These are phyloP conservation scores for Medicago ruthenica DNA, from an alignment of 306 rosid species.

Conservation along the genomic window DNA sequence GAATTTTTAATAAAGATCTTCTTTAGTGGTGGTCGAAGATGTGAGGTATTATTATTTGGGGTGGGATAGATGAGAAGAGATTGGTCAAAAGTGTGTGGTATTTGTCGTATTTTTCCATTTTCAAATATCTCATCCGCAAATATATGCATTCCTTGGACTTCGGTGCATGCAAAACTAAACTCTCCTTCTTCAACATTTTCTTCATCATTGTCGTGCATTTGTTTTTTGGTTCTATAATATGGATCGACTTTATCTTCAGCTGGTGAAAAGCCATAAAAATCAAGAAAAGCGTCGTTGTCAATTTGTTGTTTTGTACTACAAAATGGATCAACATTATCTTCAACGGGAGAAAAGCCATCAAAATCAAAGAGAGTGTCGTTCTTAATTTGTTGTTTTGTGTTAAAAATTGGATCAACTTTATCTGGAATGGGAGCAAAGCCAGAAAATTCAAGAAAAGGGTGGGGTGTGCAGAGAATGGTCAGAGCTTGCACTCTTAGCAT, in stretches of 20 bases:
- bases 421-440: background rate
- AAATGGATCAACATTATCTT: background rate
- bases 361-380: background rate
- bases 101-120: slow-evolving; percentile 62
- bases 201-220: background rate
- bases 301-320: background rate
- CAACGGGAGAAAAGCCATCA: background rate
- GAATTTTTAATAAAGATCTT: too few relatives aligned
- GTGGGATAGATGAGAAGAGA: too few relatives aligned
- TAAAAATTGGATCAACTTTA: background rate
- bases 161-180: background rate
- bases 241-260: background rate
- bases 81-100: too few relatives aligned
- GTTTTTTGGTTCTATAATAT: background rate
- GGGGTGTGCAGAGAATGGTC: background rate
- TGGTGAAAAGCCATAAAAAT: background rate
- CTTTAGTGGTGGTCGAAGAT: too few relatives aligned
- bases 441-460: background rate
- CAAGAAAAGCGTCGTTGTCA: background rate
- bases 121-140: slow-evolving; percentile 61
- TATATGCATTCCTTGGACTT: background rate
- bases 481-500: background rate
- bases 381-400: background rate
- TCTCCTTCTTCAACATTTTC: background rate
- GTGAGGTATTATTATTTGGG: too few relatives aligned